These are phyloP conservation scores for Peronospora belbahrii DNA, from an alignment of 352 stramenopile species.

Conservation along the genomic window DNA sequence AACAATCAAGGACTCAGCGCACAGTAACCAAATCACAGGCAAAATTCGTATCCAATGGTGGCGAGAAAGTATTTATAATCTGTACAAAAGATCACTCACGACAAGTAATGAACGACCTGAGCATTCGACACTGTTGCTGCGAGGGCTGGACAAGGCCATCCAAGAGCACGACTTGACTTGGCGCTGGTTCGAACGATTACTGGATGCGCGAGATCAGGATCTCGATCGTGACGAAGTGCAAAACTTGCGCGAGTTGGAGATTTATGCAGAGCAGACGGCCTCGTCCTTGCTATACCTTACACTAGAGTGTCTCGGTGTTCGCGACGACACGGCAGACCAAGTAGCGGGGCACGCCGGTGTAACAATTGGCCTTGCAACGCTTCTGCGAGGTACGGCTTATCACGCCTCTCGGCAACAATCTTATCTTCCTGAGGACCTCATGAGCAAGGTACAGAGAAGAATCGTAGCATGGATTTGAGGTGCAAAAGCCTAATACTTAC, in stretches of 20 bases:
- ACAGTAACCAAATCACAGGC: slow-evolving; percentile 76
- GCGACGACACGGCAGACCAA: slow-evolving; percentile 63
- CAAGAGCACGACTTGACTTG: slow-evolving; percentile 71
- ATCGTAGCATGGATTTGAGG: slow-evolving; percentile 3
- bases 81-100: slow-evolving; percentile 36
- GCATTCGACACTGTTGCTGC: slow-evolving; percentile 55
- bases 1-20: slow-evolving; percentile 82
- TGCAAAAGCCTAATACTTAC: slow-evolving; percentile 19
- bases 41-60: slow-evolving; percentile 92
- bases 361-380: slow-evolving; percentile 76
- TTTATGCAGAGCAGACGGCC: slow-evolving; percentile 84
- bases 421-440: slow-evolving; percentile 76
- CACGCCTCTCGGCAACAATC: slow-evolving; percentile 60
- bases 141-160: slow-evolving; percentile 58
- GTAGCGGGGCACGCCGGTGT: slow-evolving; percentile 81
- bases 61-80: slow-evolving; percentile 71
- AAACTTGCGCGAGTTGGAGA: slow-evolving; percentile 67
- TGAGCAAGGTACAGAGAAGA: slow-evolving; percentile 47
- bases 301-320: slow-evolving; percentile 77
- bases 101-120: slow-evolving; percentile 24
- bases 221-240: slow-evolving; percentile 71
- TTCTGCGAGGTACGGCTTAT: slow-evolving; percentile 70
- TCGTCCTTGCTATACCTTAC: slow-evolving; percentile 87
- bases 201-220: slow-evolving; percentile 86
- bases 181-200: slow-evolving; percentile 87